Evolutionary conservation across 2,329 filamentous ascomycete species (phyloP), one percentile per base, ranked within the genome.

Genomic region (Hymenoscyphus repandus): DNA sequence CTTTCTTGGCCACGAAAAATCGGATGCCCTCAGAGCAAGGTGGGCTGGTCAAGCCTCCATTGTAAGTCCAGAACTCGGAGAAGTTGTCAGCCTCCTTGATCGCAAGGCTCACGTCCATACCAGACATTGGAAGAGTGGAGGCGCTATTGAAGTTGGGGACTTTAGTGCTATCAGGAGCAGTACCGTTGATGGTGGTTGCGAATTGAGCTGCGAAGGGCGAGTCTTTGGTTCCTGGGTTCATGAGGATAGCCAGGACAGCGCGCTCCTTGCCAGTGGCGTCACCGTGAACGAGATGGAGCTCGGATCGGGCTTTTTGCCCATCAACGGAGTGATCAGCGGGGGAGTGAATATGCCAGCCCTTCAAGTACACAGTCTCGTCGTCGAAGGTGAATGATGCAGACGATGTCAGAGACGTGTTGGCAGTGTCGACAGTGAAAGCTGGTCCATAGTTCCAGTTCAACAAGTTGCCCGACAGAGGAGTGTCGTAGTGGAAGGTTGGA

Each of bases 381-480:
- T 75, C 72, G 60, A 70, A 76, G 1, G 64, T 68, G 51, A 77
- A 63, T 40, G 66, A 66, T 2, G 74, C 72, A 27, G 70, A 64
- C 1, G 54, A 58, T 5, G 67, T 70, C 54, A 69, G 20, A 27
- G 37, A 18, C 1, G 38, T 70, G 30, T 68, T 58, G 20, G 57
- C 66, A 31, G 67, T 65, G 15, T 65, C 54, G 37, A 74, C 55
- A 5, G 66, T 70, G 54, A 74, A 75, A 1, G 71, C 69, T 0
- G 72, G 70, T 4, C 75, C 74, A 50, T 75, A 75, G 17, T 72
- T 70, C 72, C 73, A 76, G 57, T 78, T 77, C 65, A 66, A 70
- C 51, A 74, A 68, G 43, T 67, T 66, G 1, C 74, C 74, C 1
- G 57, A 45, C 4, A 68, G 58, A 12, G 63, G 53, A 48, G 58